Base-by-base conservation (phyloP, 139 green algal genomes). In the Nannochloris sp. region DNA sequence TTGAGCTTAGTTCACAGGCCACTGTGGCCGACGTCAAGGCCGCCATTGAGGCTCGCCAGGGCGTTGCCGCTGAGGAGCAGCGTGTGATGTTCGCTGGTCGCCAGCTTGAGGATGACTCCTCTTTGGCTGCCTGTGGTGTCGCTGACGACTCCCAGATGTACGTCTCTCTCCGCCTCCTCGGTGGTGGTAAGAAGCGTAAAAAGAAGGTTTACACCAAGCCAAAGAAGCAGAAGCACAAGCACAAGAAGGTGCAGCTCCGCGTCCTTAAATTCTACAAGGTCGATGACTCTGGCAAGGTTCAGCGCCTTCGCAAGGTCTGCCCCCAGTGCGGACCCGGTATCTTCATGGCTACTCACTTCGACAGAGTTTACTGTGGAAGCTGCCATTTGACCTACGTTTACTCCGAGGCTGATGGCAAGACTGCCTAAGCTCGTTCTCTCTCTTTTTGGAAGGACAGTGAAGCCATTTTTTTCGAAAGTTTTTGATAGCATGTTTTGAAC, bases 131-230 rank as follows among this genome's bases (percentile, higher is more conserved):
- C 35, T 81, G 68, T 58, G 91, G 91, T 47, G 87, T 95, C 6
- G 69, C 82, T 42, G 90, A 96, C 45, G 87, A 91, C 56, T 78
- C 72, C 47, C 90, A 85, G 15, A 76, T 96, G 45, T 84, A 95
- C 71, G 64, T 87, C 23, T 76, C 95, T 65, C 70, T 92, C 34
- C 78, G 92, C 51, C 83, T 98, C 73, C 79, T 95, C 51, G 92
- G 93, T 83, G 93, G 93, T 77, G 93, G 76, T 67, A 98, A 98
- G 91, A 98, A 98, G 90, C 78, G 93, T 70, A 98, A 98, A 85
- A 98, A 98, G 87, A 98, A 98, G 91, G 93, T 81, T 24, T 98
- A 97, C 91, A 97, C 93, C 81, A 98, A 97, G 88, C 93, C 93
- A 72, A 98, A 98, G 90, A 98, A 98, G 93, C 76, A 87, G 72